These are phyloP conservation scores for Aspergillus indologenus DNA, from an alignment of 495 filamentous ascomycete species.

Conservation along the genomic window DNA sequence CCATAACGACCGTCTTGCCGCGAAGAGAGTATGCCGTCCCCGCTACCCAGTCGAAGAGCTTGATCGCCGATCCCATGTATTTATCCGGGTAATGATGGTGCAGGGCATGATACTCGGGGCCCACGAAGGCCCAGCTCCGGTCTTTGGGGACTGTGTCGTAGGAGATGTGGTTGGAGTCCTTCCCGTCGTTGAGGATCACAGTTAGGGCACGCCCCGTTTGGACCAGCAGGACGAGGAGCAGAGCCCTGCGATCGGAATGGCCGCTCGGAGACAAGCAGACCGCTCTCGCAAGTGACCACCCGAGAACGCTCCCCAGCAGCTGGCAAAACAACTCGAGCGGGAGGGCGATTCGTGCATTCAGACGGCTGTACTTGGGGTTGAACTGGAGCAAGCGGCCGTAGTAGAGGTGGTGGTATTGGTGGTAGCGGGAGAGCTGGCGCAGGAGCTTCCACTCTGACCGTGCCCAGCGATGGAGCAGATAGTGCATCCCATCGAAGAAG, in stretches of 20 bases:
- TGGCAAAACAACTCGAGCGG: constrained; percentile 18
- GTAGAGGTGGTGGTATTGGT: constrained; percentile 25
- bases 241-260: neutral
- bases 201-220: constrained; percentile 6
- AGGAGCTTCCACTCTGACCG: constrained; percentile 17
- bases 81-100: constrained; percentile 24
- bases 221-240: constrained; percentile 1
- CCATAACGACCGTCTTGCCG: constrained; percentile 17
- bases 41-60: constrained; percentile 22
- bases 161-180: constrained; percentile 19
- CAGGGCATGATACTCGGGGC: constrained; percentile 22
- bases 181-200: constrained; percentile 15
- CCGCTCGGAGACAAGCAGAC: neutral
- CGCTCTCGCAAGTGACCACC: constrained; percentile 1
- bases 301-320: constrained; percentile 10
- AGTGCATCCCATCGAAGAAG: constrained; percentile 23
- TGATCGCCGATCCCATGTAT: constrained; percentile 24
- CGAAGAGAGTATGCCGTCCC: constrained; percentile 22
- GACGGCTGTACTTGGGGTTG: constrained; percentile 15
- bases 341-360: constrained; percentile 18
- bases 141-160: constrained; percentile 20
- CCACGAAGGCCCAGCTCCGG: constrained; percentile 16
- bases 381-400: constrained; percentile 21
- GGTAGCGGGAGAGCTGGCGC: constrained; percentile 16
- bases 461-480: constrained; percentile 18